phyloP scores from a whole-genome alignment of 768 basidiomycete genomes.

The Rhodocollybia butyracea region DNA sequence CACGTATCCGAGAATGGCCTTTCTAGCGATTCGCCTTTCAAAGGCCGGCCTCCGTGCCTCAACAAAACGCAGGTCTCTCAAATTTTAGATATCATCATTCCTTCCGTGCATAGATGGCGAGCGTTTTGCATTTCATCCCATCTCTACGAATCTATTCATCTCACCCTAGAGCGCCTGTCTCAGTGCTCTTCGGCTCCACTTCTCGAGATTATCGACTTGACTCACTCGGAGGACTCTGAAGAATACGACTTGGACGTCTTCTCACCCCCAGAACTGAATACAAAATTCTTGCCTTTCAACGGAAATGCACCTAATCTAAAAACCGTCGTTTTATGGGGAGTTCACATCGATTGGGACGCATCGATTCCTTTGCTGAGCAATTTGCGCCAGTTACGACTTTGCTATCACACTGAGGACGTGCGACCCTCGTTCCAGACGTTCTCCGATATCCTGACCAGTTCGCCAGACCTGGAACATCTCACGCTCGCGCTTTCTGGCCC shows the following conservation, averaged over 20 bases:
- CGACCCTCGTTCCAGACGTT: conserved; percentile 59
- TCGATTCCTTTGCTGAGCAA: conserved; percentile 39
- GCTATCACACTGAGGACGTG: conserved; percentile 60
- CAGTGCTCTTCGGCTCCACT: conserved; percentile 17
- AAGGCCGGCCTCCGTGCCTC: not conserved
- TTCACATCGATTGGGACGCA: conserved; percentile 65
- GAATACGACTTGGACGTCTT: conserved; percentile 38
- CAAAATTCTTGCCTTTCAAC: conserved; percentile 47
- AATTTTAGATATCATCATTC: conserved; percentile 17
- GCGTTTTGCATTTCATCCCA: conserved; percentile 23
- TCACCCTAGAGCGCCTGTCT: conserved; percentile 20
- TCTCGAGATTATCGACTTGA: conserved; percentile 43
- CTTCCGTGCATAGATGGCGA: conserved; percentile 23
- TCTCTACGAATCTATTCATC: conserved; percentile 19
- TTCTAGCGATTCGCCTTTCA: not conserved
- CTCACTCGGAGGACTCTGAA: conserved; percentile 51
- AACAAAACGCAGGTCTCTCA: conserved; percentile 1
- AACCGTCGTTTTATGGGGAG: conserved; percentile 57
- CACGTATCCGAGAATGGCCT: no score
- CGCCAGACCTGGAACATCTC: conserved; percentile 52
- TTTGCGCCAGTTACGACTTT: conserved; percentile 52
- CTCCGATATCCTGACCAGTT: conserved; percentile 44
- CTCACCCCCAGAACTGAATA: conserved; percentile 35
- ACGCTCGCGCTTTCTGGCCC: conserved; percentile 60
- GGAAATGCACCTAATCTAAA: conserved; percentile 52